Conservation (phyloP, 495 filamentous ascomycete species). For the Oidiodendron maius region DNA sequence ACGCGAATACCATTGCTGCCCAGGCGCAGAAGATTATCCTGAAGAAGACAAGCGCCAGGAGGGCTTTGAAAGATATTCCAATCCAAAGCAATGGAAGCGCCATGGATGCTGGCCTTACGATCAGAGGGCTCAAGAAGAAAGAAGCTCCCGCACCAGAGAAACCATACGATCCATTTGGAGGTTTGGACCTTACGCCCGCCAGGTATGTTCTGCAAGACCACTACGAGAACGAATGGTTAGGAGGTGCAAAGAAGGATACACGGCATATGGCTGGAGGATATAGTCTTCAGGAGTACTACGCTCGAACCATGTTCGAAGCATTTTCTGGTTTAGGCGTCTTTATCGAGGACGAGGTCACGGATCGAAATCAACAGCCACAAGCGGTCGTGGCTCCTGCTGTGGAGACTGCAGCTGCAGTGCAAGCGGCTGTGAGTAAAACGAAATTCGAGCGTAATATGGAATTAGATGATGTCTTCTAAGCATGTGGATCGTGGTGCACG, state of each 20-base stretch:
- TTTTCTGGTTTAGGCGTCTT: slow-evolving; percentile 86
- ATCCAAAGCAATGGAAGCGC: slow-evolving; percentile 16
- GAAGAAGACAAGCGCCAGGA: slow-evolving; percentile 50
- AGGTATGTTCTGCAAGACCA: slow-evolving; percentile 62
- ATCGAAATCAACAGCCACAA: slow-evolving; percentile 19
- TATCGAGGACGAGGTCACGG: slow-evolving; percentile 64
- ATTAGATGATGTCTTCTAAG: slow-evolving; percentile 35
- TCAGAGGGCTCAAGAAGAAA: slow-evolving; percentile 72
- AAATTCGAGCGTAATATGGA: slow-evolving; percentile 36
- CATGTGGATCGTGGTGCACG: neutral
- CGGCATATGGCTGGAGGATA: slow-evolving; percentile 75
- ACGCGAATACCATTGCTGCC: slow-evolving; percentile 45
- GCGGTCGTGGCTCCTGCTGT: slow-evolving; percentile 23
- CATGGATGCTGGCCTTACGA: slow-evolving; percentile 40
- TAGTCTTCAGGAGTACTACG: slow-evolving; percentile 71
- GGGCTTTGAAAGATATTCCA: slow-evolving; percentile 37
- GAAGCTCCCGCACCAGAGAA: slow-evolving; percentile 56
- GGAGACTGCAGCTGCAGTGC: slow-evolving; percentile 18
- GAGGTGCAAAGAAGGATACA: slow-evolving; percentile 50
- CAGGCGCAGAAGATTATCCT: slow-evolving; percentile 58
- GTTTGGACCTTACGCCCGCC: slow-evolving; percentile 57
- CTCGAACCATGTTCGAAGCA: slow-evolving; percentile 75
- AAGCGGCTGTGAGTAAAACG: neutral
- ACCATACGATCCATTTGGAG: slow-evolving; percentile 86
- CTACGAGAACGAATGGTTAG: slow-evolving; percentile 60